Conservation (phyloP, 129 eudicot species). For the Scalesia atractyloides region DNA sequence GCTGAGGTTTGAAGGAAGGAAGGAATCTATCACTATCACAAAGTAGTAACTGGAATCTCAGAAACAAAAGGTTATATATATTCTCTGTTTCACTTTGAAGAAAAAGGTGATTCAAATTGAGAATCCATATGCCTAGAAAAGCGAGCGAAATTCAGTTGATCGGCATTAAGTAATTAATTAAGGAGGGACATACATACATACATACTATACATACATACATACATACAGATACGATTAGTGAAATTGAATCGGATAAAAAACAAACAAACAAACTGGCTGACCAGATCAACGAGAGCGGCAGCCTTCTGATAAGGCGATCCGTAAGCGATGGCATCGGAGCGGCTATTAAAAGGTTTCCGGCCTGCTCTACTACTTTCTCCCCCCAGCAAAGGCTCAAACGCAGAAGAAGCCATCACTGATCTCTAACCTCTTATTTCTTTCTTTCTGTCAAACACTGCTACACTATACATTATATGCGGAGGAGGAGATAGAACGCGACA, state of each 20-base stretch:
- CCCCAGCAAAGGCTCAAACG: slow-evolving; percentile 38
- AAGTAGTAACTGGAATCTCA: too few species aligned
- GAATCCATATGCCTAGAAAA: too few species aligned
- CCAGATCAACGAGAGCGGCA: slow-evolving; percentile 98
- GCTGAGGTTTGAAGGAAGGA: too few species aligned
- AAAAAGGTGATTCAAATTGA: too few species aligned
- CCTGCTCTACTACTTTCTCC: slow-evolving; percentile 48
- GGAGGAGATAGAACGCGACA: background rate
- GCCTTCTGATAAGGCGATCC: slow-evolving; percentile 84
- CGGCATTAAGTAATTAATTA: too few species aligned
- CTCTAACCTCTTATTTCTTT: background rate
- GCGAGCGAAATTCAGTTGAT: too few species aligned
- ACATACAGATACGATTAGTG: background rate
- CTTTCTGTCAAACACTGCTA: background rate
- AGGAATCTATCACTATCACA: too few species aligned
- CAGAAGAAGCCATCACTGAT: slow-evolving; percentile 21
- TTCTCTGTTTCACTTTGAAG: too few species aligned
- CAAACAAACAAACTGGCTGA: slow-evolving; percentile 24
- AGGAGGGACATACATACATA: too few species aligned
- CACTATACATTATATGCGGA: background rate
- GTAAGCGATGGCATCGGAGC: slow-evolving; percentile 69
- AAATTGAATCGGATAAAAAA: background rate
- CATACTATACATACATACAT: background rate
- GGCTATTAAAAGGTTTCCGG: slow-evolving; percentile 30
- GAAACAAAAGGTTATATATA: too few species aligned